phyloP scores from a whole-genome alignment of 83 land plant genomes.

The Picea engelmannii region DNA sequence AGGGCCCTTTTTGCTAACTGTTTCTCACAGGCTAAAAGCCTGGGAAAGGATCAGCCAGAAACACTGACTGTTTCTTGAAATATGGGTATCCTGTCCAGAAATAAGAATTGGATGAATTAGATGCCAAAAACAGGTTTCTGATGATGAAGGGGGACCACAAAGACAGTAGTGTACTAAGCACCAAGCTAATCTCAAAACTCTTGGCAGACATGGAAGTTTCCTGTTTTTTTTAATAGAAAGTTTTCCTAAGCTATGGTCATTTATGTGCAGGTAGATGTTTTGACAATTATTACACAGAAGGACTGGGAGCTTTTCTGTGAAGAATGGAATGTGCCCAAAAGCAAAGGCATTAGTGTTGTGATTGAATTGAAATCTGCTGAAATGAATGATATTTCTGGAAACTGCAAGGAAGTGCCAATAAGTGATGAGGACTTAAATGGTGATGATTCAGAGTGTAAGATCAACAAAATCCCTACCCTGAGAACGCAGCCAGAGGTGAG shows the following conservation, averaged over 20 bases:
- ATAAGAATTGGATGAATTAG: too few relatives aligned
- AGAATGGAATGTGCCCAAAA: conserved; percentile 71
- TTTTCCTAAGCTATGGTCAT: not conserved
- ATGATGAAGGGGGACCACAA: too few relatives aligned
- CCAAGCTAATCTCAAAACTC: too few relatives aligned
- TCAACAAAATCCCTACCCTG: conserved; percentile 26
- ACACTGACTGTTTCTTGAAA: too few relatives aligned
- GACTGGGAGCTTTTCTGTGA: conserved; percentile 87
- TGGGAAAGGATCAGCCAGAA: too few relatives aligned
- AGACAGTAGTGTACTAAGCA: too few relatives aligned
- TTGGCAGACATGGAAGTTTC: too few relatives aligned
- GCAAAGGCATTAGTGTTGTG: conserved; percentile 61
- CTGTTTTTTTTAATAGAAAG: not conserved
- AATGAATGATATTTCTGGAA: conserved; percentile 22
- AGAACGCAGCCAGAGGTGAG: conserved; percentile 64
- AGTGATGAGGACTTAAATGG: conserved; percentile 25
- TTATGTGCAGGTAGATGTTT: conserved; percentile 69
- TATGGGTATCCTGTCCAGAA: too few relatives aligned
- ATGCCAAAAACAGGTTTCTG: too few relatives aligned
- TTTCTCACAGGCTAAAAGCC: too few relatives aligned
- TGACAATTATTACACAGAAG: conserved; percentile 64
- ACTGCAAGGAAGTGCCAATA: conserved; percentile 27
- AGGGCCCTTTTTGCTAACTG: too few relatives aligned
- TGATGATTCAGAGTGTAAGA: conserved; percentile 32
- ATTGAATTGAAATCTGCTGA: conserved; percentile 27